Percentiles rank a stretch among this genome's conserved stretches.
Conservation (phyloP, 1,139 yeast species). For the Williopsis jadinii region DNA sequence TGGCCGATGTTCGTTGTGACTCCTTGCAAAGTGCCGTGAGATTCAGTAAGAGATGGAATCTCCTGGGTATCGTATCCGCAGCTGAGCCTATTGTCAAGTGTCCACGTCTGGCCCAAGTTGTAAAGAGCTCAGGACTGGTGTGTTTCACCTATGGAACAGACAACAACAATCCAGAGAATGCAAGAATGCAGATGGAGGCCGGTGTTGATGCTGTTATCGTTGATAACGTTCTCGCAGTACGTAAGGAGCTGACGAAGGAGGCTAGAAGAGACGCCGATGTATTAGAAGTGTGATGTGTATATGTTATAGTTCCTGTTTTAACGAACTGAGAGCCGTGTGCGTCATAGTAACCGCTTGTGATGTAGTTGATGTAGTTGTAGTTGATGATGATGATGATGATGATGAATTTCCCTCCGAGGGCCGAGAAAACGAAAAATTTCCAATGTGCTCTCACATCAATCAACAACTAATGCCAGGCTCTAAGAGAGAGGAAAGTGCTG, state of each 20-base stretch:
- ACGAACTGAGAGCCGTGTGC: no score
- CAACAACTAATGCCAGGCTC: no score
- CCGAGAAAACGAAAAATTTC: no score
- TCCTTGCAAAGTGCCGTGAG: slow-evolving; percentile 89
- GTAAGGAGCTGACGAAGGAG: slow-evolving; percentile 57
- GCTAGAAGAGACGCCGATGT: slow-evolving; percentile 4
- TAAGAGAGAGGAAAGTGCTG: no score
- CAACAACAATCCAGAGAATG: slow-evolving; percentile 82
- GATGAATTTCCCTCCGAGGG: no score
- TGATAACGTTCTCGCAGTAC: slow-evolving; percentile 87
- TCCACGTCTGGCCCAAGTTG: slow-evolving; percentile 83
- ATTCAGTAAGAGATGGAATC: slow-evolving; percentile 87
- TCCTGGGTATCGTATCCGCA: slow-evolving; percentile 88
- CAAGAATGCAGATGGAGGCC: slow-evolving; percentile 80
- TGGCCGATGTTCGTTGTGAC: slow-evolving; percentile 87
- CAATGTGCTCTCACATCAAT: no score
- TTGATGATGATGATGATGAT: no score
- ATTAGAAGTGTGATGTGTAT: not conserved
- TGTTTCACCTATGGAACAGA: slow-evolving; percentile 88
- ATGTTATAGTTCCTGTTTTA: not conserved
- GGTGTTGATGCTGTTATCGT: slow-evolving; percentile 98
- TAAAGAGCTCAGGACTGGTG: slow-evolving; percentile 84
- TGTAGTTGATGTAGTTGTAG: no score
- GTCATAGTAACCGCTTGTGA: no score
- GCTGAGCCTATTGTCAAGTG: slow-evolving; percentile 79